Conservation (phyloP, 306 rosid genomes). For the Cucumis hystrix region DNA sequence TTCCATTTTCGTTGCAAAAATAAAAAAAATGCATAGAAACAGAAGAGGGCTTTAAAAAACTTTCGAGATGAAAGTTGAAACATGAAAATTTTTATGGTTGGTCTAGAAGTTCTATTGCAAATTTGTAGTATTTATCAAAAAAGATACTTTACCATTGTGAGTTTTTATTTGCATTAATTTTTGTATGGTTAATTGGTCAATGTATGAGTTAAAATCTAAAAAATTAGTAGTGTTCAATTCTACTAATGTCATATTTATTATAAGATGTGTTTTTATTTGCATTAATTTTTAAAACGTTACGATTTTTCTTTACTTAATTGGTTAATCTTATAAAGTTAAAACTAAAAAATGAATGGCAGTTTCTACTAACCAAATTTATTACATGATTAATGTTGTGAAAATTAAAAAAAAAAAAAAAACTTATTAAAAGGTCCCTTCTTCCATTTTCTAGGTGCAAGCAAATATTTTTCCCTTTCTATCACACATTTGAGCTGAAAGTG, state of each 20-base stretch:
- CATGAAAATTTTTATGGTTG: background rate
- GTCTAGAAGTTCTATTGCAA: background rate
- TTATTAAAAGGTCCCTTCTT: background rate
- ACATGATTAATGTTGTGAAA: background rate
- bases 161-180: background rate
- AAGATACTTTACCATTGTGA: background rate
- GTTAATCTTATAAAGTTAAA: background rate
- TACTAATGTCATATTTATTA: no score
- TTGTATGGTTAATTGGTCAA: background rate
- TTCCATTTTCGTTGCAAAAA: no score
- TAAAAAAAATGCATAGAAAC: no score
- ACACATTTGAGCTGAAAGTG: conserved; percentile 7
- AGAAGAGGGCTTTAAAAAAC: background rate
- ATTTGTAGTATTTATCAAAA: background rate
- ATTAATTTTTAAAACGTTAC: no score
- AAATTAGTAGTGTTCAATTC: no score
- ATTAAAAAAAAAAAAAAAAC: background rate
- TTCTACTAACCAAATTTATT: background rate
- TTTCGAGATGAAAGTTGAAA: background rate
- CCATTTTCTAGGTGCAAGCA: background rate
- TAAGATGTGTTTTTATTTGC: no score
- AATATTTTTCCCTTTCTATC: background rate
- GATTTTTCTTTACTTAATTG: background rate
- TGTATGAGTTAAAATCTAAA: background rate
- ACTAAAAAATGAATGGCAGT: no score